Conservation (phyloP, 2,329 filamentous ascomycete genomes). For the Xylariomycetidae sp. region DNA sequence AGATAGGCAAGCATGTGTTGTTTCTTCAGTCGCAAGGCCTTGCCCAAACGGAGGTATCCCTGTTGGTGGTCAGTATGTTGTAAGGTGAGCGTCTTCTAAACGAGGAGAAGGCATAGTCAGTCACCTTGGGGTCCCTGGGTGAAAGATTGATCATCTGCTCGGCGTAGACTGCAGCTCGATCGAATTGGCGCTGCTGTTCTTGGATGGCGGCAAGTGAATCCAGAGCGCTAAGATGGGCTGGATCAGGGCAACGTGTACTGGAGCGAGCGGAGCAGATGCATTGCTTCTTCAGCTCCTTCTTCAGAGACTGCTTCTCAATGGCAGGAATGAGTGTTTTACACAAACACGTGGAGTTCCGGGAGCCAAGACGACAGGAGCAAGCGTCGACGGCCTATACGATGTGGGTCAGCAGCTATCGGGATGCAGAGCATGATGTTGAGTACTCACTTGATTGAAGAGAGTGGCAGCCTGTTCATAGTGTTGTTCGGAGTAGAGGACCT, state of each 20-base stretch:
- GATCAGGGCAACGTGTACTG: slow-evolving; percentile 16
- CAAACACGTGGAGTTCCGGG: slow-evolving; percentile 10
- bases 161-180: slow-evolving; percentile 13
- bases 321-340: slow-evolving; percentile 15
- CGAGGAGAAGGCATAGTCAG: too few relatives aligned
- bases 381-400: slow-evolving; percentile 15
- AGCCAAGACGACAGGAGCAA: slow-evolving; percentile 16
- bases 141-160: slow-evolving; percentile 22
- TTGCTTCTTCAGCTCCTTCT: slow-evolving; percentile 15
- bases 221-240: slow-evolving; percentile 20
- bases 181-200: slow-evolving; percentile 12
- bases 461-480: too few relatives aligned
- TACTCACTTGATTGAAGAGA: too few relatives aligned
- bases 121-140: slow-evolving; percentile 24
- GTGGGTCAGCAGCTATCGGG: too few relatives aligned
- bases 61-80: too few relatives aligned
- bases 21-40: slow-evolving; percentile 17
- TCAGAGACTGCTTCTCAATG: slow-evolving; percentile 14
- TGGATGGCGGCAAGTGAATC: slow-evolving; percentile 19
- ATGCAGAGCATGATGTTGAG: too few relatives aligned
- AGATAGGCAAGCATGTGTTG: slow-evolving; percentile 13
- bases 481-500: too few relatives aligned
- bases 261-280: slow-evolving; percentile 20
- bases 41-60: slow-evolving; percentile 24
- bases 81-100: too few relatives aligned